Evolutionary conservation across 768 basidiomycete species (phyloP), one percentile per base, ranked within the genome.

Genomic region (Mycena belliarum): DNA sequence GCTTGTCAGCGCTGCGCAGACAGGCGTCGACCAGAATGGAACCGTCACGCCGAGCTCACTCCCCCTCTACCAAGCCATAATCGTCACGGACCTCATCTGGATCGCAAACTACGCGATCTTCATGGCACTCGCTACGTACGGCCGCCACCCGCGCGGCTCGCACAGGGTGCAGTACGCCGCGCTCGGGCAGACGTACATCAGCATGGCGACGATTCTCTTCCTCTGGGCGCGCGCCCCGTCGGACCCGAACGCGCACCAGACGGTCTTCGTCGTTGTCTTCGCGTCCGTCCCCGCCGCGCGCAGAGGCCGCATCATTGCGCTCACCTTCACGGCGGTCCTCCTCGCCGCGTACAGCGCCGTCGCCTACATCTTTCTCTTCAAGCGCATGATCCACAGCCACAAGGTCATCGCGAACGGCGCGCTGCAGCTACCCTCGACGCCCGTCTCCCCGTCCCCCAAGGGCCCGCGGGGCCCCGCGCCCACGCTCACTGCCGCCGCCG

Each of bases 111-210:
- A 61, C 40, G 68, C 65, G 6, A 60, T 63, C 20, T 67, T 67
- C 55, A 57, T 69, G 43, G 60, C 67, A 2, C 58, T 69, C 21
- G 68, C 68, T 24, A 63, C 69, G 29, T 70, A 69, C 54, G 68
- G 66, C 23, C 62, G 69, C 12, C 55, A 63, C 38, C 65, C 61
- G 16, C 44, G 49, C 24, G 45, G 55, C 49, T 58, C 52, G 33
- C 59, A 52, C 43, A 24, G 28, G 14, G 63, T 66, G 23, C 63
- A 68, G 32, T 54, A 68, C 47, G 63, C 49, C 33, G 66, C 68
- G 7, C 64, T 69, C 47, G 35, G 20, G 24, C 68, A 70, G 60
- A 66, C 65, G 4, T 58, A 65, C 45, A 35, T 68, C 28, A 60
- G 58, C 21, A 63, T 68, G 60, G 25, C 50, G 5, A 38, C 57